These are phyloP conservation scores for Anisodus acutangulus DNA, from an alignment of 257 asterid genomes.

Conservation along the genomic window DNA sequence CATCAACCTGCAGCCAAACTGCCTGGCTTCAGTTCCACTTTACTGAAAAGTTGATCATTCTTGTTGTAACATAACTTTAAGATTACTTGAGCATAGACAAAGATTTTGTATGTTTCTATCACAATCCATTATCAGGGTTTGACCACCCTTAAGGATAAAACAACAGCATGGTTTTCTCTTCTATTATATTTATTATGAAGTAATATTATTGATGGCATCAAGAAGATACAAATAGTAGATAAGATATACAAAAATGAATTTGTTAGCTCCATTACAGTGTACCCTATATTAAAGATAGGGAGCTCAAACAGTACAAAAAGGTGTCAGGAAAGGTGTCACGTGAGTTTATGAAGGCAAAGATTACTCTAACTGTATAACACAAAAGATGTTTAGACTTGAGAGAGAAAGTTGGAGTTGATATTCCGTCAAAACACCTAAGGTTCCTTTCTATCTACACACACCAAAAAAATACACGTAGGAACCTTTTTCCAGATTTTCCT, in stretches of 20 bases:
- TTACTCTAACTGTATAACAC: neutral
- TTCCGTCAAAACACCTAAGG: neutral
- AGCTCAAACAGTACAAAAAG: neutral
- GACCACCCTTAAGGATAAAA: neutral
- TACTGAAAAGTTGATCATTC: slow-evolving; percentile 13
- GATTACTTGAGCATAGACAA: neutral
- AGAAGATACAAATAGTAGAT: neutral
- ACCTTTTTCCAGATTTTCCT: no score
- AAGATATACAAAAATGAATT: neutral
- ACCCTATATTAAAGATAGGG: neutral
- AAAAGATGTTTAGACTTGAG: neutral
- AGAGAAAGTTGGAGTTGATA: neutral
- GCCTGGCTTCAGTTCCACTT: neutral
- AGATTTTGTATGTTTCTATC: neutral
- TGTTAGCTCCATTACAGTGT: neutral
- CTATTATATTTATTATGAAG: neutral
- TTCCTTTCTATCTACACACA: no score
- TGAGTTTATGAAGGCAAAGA: neutral
- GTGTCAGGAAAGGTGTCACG: neutral
- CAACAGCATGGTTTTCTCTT: neutral
- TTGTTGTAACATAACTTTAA: neutral
- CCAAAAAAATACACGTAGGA: no score
- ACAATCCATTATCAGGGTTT: neutral
- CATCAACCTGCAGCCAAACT: slow-evolving; percentile 1
- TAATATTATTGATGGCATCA: neutral